Evolutionary conservation across 163 green algal species (phyloP), one percentile per base, ranked within the genome.

Genomic region (Volvox carteri): DNA sequence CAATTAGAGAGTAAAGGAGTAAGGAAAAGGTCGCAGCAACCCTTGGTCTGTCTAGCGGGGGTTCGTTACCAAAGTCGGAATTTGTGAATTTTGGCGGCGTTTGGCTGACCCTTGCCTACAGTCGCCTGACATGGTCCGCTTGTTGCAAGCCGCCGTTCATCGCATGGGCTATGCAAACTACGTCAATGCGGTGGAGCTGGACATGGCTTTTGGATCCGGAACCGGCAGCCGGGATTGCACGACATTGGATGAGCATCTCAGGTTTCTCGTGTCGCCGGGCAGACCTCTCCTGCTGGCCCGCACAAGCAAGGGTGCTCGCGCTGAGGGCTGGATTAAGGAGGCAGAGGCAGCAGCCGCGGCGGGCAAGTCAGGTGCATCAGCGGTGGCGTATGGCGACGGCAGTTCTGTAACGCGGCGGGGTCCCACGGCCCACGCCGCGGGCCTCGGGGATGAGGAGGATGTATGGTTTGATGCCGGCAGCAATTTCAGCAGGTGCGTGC

Each of bases 141-240:
- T 65, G 21, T 35, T 87, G 1, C 81, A 87, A 77, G 33, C 81
- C 11, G 65, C 81, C 35, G 37, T 83, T 3, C 54, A 84, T 52
- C 52, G 84, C 37, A 89, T 89, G 84, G 84, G 84, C 52, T 89
- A 89, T 52, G 44, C 70, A 35, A 83, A 89, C 52, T 83, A 83
- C 28, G 54, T 89, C 5, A 89, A 83, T 42, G 37, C 50, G 4
- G 83, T 35, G 14, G 83, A 88, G 68, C 48, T 87, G 33, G 81
- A 87, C 81, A 80, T 80, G 65, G 81, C 65, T 3, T 80, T 87
- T 28, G 46, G 37, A 1, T 35, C 67, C n/a, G 44, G 60, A 8
- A 76, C 2, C 44, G n/a, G 25, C 37, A 72, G n/a, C 21, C 60
- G 48, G 9, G 79, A 54, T 11, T 68, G 48, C 30, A 50, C 25